These are phyloP conservation scores for grape (Vitis vinifera) DNA, from an alignment of 164 flowering plant species.

Conservation along the genomic window ASM3070453v1 NC_081811.1:22581001-22581500, in stretches of 20 bases:
- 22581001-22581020: slow-evolving; percentile 22
- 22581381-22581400: too few species aligned
- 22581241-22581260: slow-evolving; percentile 48
- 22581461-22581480: too few species aligned
- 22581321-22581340: too few species aligned
- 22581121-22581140: slow-evolving; percentile 18
- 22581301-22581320: too few species aligned
- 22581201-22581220: slow-evolving; percentile 31
- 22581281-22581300: slow-evolving; percentile 20
- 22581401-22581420: too few species aligned
- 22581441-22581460: too few species aligned
- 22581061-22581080: slow-evolving; percentile 41
- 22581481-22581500: too few species aligned
- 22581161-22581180: slow-evolving; percentile 19
- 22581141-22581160: slow-evolving; percentile 10
- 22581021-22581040: slow-evolving; percentile 30
- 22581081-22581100: slow-evolving; percentile 15
- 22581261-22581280: slow-evolving; percentile 30
- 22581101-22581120: slow-evolving; percentile 25
- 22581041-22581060: slow-evolving; percentile 32
- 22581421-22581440: too few species aligned
- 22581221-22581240: slow-evolving; percentile 20
- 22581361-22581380: too few species aligned
- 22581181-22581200: slow-evolving; percentile 28
- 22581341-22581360: too few species aligned